These are phyloP conservation scores for Coemansia sp. DNA, from an alignment of 192 early-diverging fungal genomes.

Conservation along the genomic window DNA sequence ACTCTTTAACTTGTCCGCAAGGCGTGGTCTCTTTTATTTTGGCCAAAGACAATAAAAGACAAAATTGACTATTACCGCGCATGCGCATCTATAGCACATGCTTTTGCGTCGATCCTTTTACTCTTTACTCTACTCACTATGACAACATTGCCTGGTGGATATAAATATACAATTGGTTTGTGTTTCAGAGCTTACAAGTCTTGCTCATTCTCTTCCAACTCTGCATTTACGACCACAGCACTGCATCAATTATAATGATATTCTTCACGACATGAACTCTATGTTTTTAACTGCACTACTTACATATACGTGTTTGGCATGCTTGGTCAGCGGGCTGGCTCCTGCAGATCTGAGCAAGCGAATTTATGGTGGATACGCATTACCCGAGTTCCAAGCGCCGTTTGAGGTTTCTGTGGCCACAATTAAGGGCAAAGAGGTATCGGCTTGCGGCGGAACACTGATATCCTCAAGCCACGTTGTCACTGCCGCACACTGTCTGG, in stretches of 20 bases:
- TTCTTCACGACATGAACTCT: background rate
- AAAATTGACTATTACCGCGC: no score
- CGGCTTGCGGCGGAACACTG: slow-evolving; percentile 21
- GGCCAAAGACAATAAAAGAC: no score
- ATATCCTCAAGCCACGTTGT: slow-evolving; percentile 18
- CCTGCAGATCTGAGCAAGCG: slow-evolving; percentile 15
- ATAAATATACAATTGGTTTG: no score
- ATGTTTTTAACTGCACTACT: background rate
- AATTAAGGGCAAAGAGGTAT: background rate
- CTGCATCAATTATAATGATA: background rate
- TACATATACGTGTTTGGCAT: background rate
- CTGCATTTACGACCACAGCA: background rate
- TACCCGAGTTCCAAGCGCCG: background rate
- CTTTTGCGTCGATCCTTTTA: no score
- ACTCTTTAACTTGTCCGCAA: no score
- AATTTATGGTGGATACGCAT: slow-evolving; percentile 7
- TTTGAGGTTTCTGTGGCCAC: slow-evolving; percentile 6
- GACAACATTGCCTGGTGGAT: no score
- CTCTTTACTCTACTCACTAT: no score
- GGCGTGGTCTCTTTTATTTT: no score
- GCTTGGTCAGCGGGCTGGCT: slow-evolving; percentile 1
- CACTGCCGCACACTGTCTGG: slow-evolving; percentile 29
- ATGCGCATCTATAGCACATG: no score
- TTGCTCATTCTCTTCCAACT: background rate
- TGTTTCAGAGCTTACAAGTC: background rate